phyloP scores from a whole-genome alignment of 2,329 filamentous ascomycete species.

The Claviceps capensis region DNA sequence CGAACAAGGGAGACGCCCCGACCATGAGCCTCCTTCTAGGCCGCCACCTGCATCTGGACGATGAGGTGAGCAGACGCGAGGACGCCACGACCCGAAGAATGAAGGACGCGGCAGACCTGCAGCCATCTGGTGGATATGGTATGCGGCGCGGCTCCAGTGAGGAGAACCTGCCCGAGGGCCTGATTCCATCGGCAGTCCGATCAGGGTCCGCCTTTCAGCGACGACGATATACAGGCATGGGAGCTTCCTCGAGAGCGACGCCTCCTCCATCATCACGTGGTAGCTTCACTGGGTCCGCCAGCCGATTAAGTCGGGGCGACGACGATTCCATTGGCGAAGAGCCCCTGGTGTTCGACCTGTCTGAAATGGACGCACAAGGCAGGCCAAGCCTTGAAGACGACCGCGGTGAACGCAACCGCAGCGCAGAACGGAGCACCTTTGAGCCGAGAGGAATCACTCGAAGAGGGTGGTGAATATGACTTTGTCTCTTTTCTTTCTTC shows the following conservation, averaged over 20 bases:
- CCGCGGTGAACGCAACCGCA: constrained; percentile 25
- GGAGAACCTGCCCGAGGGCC: constrained; percentile 30
- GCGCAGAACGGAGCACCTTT: constrained; percentile 24
- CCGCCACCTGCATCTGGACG: constrained; percentile 23
- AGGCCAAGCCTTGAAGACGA: constrained; percentile 46
- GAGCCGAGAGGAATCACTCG: constrained; percentile 24
- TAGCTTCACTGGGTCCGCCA: constrained; percentile 29
- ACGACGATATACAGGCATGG: constrained; percentile 32
- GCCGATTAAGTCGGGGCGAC: constrained; percentile 26
- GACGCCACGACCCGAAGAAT: constrained; percentile 14
- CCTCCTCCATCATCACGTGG: constrained; percentile 31
- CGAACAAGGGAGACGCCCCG: constrained; percentile 48
- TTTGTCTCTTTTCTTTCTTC: neutral
- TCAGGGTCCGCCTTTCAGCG: constrained; percentile 33
- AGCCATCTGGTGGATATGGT: constrained; percentile 23
- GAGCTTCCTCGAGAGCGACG: constrained; percentile 20
- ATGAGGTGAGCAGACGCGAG: constrained; percentile 15
- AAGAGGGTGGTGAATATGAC: constrained; percentile 21
- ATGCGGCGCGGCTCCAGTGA: constrained; percentile 30
- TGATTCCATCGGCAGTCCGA: constrained; percentile 22
- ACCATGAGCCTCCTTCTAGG: constrained; percentile 51
- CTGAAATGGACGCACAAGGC: constrained; percentile 49
- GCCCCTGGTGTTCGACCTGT: constrained; percentile 59
- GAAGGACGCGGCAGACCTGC: constrained; percentile 29
- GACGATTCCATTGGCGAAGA: constrained; percentile 49